phyloP scores from a whole-genome alignment of 805 yeast genomes.

The Myxozyma monticola region DNA sequence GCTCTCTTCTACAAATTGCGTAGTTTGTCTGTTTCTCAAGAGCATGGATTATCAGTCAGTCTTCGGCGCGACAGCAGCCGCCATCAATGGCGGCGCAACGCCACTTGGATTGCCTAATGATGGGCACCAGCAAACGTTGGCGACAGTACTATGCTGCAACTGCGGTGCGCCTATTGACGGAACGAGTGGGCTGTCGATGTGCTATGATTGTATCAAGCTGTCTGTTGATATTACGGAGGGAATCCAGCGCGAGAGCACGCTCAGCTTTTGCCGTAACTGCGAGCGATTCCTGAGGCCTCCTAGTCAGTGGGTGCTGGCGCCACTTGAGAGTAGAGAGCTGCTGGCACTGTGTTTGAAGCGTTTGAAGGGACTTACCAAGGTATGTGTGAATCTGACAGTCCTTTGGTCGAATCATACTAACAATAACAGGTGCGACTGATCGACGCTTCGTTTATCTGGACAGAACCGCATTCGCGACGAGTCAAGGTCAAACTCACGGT shows the following conservation, averaged over 20 bases:
- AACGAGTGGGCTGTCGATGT: constrained; percentile 75
- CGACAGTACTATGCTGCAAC: constrained; percentile 95
- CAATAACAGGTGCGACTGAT: constrained; percentile 72
- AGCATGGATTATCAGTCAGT: constrained; percentile 25
- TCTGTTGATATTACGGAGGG: constrained; percentile 94
- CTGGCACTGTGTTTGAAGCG: constrained; percentile 86
- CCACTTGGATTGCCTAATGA: constrained; percentile 13
- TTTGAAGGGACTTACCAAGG: constrained; percentile 83
- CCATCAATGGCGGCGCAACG: constrained; percentile 27
- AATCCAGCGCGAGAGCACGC: constrained; percentile 79
- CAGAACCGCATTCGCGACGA: constrained; percentile 98
- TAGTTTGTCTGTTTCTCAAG: too few relatives aligned
- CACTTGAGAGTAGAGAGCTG: constrained; percentile 87
- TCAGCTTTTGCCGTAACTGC: constrained; percentile 95
- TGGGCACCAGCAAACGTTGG: constrained; percentile 37
- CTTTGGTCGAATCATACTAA: not conserved
- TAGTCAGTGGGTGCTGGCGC: constrained; percentile 86
- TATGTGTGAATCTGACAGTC: constrained; percentile 35
- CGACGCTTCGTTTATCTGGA: constrained; percentile 96
- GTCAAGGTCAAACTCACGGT: constrained; percentile 87
- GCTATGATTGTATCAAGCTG: constrained; percentile 93
- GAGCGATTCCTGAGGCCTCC: constrained; percentile 96
- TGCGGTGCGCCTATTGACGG: constrained; percentile 99
- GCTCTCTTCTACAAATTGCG: too few relatives aligned
- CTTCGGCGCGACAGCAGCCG: constrained; percentile 21